Conservation (phyloP, 176 grass and related monocot species). For the Avena insularis region DNA sequence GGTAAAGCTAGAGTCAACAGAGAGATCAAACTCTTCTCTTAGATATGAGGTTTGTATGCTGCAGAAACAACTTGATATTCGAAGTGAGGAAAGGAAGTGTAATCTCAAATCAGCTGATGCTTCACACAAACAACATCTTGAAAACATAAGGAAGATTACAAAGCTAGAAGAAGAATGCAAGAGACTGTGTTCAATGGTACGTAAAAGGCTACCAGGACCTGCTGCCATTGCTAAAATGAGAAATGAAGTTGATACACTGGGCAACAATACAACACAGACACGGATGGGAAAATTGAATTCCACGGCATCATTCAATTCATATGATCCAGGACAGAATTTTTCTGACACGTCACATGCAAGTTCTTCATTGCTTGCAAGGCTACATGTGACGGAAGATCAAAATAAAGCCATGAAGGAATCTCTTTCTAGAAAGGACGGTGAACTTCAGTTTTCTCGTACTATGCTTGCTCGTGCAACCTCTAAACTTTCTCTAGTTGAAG, state of each 20-base stretch:
- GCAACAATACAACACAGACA: constrained; percentile 34
- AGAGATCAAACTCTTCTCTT: constrained; percentile 82
- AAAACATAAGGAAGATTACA: constrained; percentile 80
- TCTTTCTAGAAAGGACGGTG: constrained; percentile 70
- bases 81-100: constrained; percentile 85
- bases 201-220: constrained; percentile 87
- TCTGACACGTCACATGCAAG: constrained; percentile 49
- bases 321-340: constrained; percentile 32
- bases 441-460: constrained; percentile 64
- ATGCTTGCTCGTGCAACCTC: constrained; percentile 68
- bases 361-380: constrained; percentile 66
- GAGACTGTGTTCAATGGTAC: constrained; percentile 80
- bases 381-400: constrained; percentile 70
- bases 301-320: constrained; percentile 14
- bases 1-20: constrained; percentile 56
- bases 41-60: constrained; percentile 93
- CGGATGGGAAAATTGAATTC: constrained; percentile 52
- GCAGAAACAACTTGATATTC: constrained; percentile 96
- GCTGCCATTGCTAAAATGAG: constrained; percentile 96
- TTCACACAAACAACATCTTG: constrained; percentile 86
- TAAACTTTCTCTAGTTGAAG: constrained; percentile 76
- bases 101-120: constrained; percentile 85
- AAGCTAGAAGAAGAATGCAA: constrained; percentile 95
- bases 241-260: constrained; percentile 81
- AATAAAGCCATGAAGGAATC: constrained; percentile 90